Conservation (phyloP, 2,329 filamentous ascomycete species). For the Diaporthe ilicicola region DNA sequence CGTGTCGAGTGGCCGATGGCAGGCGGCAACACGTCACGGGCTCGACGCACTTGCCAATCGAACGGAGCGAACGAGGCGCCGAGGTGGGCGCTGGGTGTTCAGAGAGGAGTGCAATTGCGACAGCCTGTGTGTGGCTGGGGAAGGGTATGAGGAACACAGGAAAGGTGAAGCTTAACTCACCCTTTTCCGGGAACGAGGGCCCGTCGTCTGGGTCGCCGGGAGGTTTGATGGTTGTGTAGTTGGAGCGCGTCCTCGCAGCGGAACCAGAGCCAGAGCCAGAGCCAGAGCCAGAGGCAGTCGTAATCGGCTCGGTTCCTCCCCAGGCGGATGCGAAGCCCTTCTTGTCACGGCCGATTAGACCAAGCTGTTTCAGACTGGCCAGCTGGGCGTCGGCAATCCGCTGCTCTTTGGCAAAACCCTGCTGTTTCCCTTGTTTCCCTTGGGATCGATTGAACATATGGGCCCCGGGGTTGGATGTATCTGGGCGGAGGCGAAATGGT, state of each 20-base stretch:
- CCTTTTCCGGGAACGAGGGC: constrained; percentile 44
- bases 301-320: constrained; percentile 36
- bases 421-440: constrained; percentile 47
- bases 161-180: constrained; percentile 39
- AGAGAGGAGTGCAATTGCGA: background rate
- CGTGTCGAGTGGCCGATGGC: background rate
- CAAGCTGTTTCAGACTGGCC: constrained; percentile 48
- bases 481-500: constrained; percentile 28
- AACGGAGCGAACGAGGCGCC: background rate
- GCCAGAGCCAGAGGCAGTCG: constrained; percentile 23
- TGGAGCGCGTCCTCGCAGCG: constrained; percentile 27
- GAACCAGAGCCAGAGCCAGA: constrained; percentile 26
- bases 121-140: constrained; percentile 29
- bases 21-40: background rate
- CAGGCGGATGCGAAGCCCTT: constrained; percentile 38
- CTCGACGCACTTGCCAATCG: background rate
- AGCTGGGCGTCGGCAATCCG: constrained; percentile 47
- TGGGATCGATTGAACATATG: constrained; percentile 58
- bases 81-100: constrained; percentile 5
- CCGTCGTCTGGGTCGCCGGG: constrained; percentile 34
- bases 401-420: constrained; percentile 50
- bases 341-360: constrained; percentile 42
- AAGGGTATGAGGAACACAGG: constrained; percentile 1
- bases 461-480: constrained; percentile 33
- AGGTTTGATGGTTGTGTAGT: constrained; percentile 23